phyloP scores from a whole-genome alignment of 495 filamentous ascomycete species.

The Talaromyces thailandensis region DNA sequence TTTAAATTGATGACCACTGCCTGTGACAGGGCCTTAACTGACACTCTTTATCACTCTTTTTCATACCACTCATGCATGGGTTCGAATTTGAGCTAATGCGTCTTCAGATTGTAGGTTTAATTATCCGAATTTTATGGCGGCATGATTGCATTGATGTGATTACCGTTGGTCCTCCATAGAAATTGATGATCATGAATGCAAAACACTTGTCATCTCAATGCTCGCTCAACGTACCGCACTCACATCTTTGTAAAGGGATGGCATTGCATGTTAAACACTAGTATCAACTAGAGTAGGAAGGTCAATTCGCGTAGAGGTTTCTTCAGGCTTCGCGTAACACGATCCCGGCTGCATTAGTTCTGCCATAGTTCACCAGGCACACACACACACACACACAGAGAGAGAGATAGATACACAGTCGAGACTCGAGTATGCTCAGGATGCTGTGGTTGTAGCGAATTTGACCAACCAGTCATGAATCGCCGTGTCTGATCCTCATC shows the following conservation, averaged over 20 bases:
- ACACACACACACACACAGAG: neutral
- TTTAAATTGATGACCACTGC: constrained; percentile 81
- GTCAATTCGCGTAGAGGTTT: neutral
- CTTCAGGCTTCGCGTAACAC: neutral
- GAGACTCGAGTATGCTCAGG: neutral
- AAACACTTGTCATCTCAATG: neutral
- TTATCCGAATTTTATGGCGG: neutral
- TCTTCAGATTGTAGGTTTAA: neutral
- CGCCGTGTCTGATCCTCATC: neutral
- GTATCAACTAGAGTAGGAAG: neutral
- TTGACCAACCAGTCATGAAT: neutral
- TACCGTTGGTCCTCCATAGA: neutral
- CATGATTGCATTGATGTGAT: neutral
- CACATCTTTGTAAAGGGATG: neutral
- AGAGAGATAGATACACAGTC: neutral
- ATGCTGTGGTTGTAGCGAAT: neutral
- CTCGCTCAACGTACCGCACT: neutral
- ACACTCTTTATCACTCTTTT: constrained; percentile 19
- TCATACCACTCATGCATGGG: neutral
- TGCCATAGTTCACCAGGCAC: neutral
- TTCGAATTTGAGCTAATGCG: neutral
- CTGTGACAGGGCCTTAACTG: constrained; percentile 81
- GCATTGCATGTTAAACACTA: neutral
- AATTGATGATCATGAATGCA: neutral
- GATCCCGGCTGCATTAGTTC: neutral